Base-by-base conservation (phyloP, 495 filamentous ascomycete species). In the Aspergillus taichungensis region DNA sequence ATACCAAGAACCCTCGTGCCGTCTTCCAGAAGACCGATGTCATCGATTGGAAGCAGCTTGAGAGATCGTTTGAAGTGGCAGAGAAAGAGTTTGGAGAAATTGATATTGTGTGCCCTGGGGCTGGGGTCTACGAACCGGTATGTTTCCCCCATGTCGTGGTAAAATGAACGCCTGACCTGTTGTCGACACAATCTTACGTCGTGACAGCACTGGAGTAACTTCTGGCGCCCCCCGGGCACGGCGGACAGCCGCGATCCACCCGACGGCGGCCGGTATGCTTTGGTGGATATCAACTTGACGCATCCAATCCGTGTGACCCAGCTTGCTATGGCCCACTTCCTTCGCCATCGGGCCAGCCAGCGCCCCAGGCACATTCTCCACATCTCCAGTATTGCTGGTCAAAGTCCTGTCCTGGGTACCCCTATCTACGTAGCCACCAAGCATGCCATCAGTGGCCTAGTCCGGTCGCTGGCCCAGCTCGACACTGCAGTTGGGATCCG, bases 301-400 rank as follows among this genome's bases (percentile, higher is more conserved):
- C 82, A 85, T 57, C 82, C 82, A 0, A 84, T 85, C 57, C 79
- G 80, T 42, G 66, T 70, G 6, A 81, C 79, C 9, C 82, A 85
- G 53, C 63, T 85, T 8, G 82, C 79, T 10, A 75, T 86, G 38
- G 66, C 74, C 8, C 65, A 78, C 50, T 84, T 80, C 65, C 54
- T 66, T 6, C 57, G 56, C 9, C 40, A 57, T 12, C 57, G 55
- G 9, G 54, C 55, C 14, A 63, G 46, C 49, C 63, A 56, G 24
- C 62, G 58, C 29, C 61, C 46, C 33, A 77, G 73, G 52, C 71
- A 76, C 18, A 63, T 86, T 8, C 51, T 84, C 12, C 78, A 82
- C 49, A 77, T 84, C 41, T 75, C 71, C 50, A 77, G 71, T 46
- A 76, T 86, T 47, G 82, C 80, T 3, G 80, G 73, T n/a, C 82